These are phyloP conservation scores for Plantago lanceolata DNA, from an alignment of 305 asterid genomes.

Conservation along the genomic window DNA sequence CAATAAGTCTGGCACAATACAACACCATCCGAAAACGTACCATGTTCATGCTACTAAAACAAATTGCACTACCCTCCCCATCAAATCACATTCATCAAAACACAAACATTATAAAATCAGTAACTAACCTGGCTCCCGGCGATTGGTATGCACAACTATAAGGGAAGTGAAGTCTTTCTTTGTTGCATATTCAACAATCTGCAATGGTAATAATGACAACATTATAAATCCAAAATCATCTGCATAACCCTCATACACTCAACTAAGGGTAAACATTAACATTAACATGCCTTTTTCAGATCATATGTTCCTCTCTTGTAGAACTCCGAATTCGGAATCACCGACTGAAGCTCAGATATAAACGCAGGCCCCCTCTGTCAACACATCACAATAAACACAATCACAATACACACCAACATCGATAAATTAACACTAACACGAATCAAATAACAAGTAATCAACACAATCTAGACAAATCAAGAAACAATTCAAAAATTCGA, in stretches of 20 bases:
- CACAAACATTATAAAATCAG: not conserved
- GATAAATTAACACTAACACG: too few species aligned
- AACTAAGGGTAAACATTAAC: not conserved
- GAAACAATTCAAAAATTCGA: too few species aligned
- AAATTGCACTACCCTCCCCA: not conserved
- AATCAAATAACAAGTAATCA: too few species aligned
- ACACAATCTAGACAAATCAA: not conserved
- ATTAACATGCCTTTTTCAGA: slow-evolving; percentile 60
- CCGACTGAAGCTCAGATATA: slow-evolving; percentile 59
- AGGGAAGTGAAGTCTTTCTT: slow-evolving; percentile 76
- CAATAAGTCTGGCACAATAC: too few species aligned
- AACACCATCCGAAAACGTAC: too few species aligned
- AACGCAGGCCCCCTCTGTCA: slow-evolving; percentile 89
- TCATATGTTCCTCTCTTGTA: slow-evolving; percentile 89
- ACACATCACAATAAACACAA: slow-evolving; percentile 7
- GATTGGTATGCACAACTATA: slow-evolving; percentile 86
- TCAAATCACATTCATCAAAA: not conserved
- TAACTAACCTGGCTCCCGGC: slow-evolving; percentile 71
- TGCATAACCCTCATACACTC: not conserved
- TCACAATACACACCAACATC: too few species aligned
- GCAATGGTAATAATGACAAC: slow-evolving; percentile 15
- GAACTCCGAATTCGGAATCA: slow-evolving; percentile 81
- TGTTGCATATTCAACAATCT: slow-evolving; percentile 84
- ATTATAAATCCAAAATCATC: not conserved
- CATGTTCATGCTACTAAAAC: not conserved